Conservation (phyloP, 108 stramenopile species). For the Skeletonema menzelii region DNA sequence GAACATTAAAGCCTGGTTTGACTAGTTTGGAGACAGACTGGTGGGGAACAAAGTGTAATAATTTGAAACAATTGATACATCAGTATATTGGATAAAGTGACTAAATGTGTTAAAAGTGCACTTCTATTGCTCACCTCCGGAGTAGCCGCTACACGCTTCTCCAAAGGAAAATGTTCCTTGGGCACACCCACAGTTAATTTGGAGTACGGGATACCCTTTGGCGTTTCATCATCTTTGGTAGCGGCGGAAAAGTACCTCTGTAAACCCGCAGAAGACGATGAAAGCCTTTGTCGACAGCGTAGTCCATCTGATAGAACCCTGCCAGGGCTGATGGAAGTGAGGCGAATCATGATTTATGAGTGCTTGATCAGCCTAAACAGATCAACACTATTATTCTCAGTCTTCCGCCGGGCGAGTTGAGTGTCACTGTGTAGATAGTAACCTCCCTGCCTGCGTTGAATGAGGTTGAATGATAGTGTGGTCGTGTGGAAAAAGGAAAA, state of each 20-base stretch:
- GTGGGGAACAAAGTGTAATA: neutral
- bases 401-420: neutral
- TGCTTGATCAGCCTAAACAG: too few relatives aligned
- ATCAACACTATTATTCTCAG: too few relatives aligned
- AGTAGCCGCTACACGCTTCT: constrained; percentile 90
- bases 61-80: neutral
- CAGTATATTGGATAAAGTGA: neutral
- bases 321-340: neutral
- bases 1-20: constrained; percentile 83
- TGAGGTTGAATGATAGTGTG: too few relatives aligned
- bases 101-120: neutral
- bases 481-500: too few relatives aligned
- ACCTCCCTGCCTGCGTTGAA: too few relatives aligned
- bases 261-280: neutral
- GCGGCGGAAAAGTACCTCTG: constrained; percentile 14
- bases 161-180: constrained; percentile 87
- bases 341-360: neutral
- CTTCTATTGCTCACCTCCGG: constrained; percentile 57
- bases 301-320: constrained; percentile 1
- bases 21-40: constrained; percentile 73
- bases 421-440: too few relatives aligned
- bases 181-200: constrained; percentile 93
- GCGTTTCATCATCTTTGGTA: constrained; percentile 19
- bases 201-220: constrained; percentile 73
- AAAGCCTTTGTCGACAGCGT: neutral